Evolutionary conservation across 805 yeast species (phyloP).

Genomic region (Metschnikowia reukaufii): DNA sequence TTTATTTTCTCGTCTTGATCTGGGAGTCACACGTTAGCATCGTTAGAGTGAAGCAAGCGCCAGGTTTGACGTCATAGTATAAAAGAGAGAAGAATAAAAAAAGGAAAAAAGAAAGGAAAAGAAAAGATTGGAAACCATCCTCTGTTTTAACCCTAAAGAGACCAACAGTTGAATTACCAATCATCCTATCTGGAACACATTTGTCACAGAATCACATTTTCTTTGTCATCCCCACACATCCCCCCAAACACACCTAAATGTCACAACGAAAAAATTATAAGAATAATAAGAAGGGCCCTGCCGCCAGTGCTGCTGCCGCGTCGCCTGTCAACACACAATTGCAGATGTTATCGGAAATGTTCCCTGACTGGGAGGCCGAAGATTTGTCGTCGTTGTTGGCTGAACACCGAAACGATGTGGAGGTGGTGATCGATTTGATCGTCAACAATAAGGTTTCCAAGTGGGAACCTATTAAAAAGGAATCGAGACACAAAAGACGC

Average conservation of each 20-base stretch:
- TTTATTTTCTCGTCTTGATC: not conserved
- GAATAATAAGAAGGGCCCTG: slow-evolving; percentile 14
- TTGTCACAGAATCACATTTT: too few species aligned
- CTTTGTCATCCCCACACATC: slow-evolving; percentile 3
- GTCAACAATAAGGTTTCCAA: slow-evolving; percentile 85
- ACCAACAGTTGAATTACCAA: too few species aligned
- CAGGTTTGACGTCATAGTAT: slow-evolving; percentile 7
- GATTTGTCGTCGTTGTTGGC: slow-evolving; percentile 74
- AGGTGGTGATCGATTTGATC: slow-evolving; percentile 79
- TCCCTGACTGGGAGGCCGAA: slow-evolving; percentile 91
- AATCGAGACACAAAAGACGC: slow-evolving; percentile 49
- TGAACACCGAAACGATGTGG: slow-evolving; percentile 74
- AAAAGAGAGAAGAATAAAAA: too few species aligned
- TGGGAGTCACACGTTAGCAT: slow-evolving; percentile 6
- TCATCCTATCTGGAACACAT: too few species aligned
- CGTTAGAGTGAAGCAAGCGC: slow-evolving; percentile 3
- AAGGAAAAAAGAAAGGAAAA: too few species aligned
- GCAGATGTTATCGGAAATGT: slow-evolving; percentile 75
- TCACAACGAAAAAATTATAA: slow-evolving; percentile 22
- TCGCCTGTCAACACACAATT: slow-evolving; percentile 22
- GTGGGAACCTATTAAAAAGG: slow-evolving; percentile 91
- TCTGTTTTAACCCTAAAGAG: slow-evolving; percentile 3
- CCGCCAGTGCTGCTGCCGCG: slow-evolving; percentile 11
- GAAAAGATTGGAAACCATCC: slow-evolving; percentile 5
- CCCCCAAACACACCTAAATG: too few species aligned